Conservation (phyloP, 1,284 basidiomycete genomes). For the Lentinus polychrous region DNA sequence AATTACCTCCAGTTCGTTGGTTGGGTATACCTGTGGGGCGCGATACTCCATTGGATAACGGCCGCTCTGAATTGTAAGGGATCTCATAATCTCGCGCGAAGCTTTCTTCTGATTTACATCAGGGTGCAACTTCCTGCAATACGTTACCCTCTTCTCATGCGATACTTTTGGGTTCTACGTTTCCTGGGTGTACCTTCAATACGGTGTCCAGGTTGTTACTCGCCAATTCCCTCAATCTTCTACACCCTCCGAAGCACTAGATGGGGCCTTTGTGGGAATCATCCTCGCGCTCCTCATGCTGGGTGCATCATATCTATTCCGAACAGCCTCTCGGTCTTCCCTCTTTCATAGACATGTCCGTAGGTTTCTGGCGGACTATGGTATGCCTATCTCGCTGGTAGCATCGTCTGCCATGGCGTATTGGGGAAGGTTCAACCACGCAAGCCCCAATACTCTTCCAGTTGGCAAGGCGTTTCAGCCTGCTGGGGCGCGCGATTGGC, state of each 20-base stretch:
- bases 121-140: conserved; percentile 82
- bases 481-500: conserved; percentile 73
- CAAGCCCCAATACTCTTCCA: conserved; percentile 64
- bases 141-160: conserved; percentile 87
- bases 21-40: conserved; percentile 92
- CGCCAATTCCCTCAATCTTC: conserved; percentile 51
- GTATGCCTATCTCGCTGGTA: conserved; percentile 81
- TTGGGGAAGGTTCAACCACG: conserved; percentile 72
- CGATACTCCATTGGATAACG: conserved; percentile 87
- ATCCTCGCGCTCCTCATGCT: conserved; percentile 77
- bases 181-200: conserved; percentile 84
- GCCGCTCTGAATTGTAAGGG: conserved; percentile 61
- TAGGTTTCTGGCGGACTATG: conserved; percentile 78
- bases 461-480: conserved; percentile 66
- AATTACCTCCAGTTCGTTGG: conserved; percentile 84
- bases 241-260: conserved; percentile 25
- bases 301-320: conserved; percentile 67
- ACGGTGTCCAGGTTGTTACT: conserved; percentile 78
- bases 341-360: conserved; percentile 71
- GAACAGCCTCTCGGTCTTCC: conserved; percentile 51
- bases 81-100: conserved; percentile 14
- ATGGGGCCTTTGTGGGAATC: conserved; percentile 65
- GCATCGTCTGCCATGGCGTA: conserved; percentile 74
- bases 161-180: conserved; percentile 95
- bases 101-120: not conserved